Evolutionary conservation across 345 rosid genomes (phyloP).

Genomic region (Turritis glabra): DNA sequence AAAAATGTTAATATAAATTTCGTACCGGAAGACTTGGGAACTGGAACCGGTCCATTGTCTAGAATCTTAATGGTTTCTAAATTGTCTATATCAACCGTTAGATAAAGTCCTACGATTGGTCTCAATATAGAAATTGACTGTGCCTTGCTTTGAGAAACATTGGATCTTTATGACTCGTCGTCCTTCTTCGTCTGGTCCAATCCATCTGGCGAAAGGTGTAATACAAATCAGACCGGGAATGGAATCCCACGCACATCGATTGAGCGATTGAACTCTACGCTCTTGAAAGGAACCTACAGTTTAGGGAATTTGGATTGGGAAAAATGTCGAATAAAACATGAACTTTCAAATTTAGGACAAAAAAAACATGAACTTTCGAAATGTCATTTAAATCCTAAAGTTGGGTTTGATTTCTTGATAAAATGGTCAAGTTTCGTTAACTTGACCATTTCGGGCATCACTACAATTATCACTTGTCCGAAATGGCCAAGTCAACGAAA

Average conservation of each 20-base stretch:
- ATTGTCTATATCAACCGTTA: slow-evolving; percentile 42
- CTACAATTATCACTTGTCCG: too few species aligned
- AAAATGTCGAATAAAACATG: too few species aligned
- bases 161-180: slow-evolving; percentile 42
- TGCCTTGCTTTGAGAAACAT: slow-evolving; percentile 35
- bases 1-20: too few species aligned
- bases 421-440: too few species aligned
- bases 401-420: too few species aligned
- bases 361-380: too few species aligned
- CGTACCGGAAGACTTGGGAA: slow-evolving; percentile 35
- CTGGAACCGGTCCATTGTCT: slow-evolving; percentile 40
- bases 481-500: too few species aligned
- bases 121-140: slow-evolving; percentile 48
- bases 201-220: slow-evolving; percentile 48
- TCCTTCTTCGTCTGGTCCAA: slow-evolving; percentile 47
- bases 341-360: too few species aligned
- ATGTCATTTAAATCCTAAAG: too few species aligned
- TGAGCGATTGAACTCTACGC: slow-evolving; percentile 38
- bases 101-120: slow-evolving; percentile 48
- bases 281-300: slow-evolving; percentile 31
- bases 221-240: slow-evolving; percentile 36
- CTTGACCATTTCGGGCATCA: too few species aligned
- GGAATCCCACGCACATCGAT: slow-evolving; percentile 36
- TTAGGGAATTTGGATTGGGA: too few species aligned
- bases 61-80: slow-evolving; percentile 33